Base-by-base conservation (phyloP, 108 stramenopile species). In the Skeletonema potamos region DNA sequence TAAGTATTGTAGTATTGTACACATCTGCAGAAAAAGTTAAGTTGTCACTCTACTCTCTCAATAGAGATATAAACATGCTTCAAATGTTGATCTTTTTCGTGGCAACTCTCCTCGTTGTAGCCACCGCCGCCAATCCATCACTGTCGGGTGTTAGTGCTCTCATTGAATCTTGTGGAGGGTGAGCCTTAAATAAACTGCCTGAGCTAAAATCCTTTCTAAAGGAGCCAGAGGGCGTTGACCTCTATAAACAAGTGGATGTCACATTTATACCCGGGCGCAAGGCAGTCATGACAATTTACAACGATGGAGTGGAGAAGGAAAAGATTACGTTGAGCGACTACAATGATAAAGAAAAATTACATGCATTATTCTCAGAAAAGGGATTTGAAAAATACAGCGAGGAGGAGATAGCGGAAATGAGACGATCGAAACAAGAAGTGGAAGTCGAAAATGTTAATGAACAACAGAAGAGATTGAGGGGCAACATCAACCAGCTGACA, bases 131-230 rank as follows among this genome's bases (percentile, higher is more conserved):
- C 20, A 28, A 43, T 4, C 58, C 22, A n/a, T n/a, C n/a, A 58
- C 58, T 27, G 11, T 55, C 63, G 22, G 71, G 64, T 27, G 54
- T 84, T 18, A 70, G 68, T 2, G 87, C 79, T 17, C 54, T 85
- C 28, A 85, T 87, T 44, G 76, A 83, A 26, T 78, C 80, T 0
- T 87, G 87, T 54, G 72, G 68, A 4, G 87, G 84, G 43, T 87
- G 87, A 87, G 78, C 74, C 54, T 63, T 87, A 54, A 87, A 87
- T 69, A 56, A 68, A 43, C 68, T 82, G 27, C 87, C 84, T 12
- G 22, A 81, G 26, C 59, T 87, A 28, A 85, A 85, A 69, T 77
- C 75, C 18, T 87, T 85, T 56, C 41, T 87, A 20, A 85, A 77
- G 54, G 84, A 85, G 34, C 58, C 64, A 26, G 72, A 68, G 10